Conservation (phyloP, 1,284 basidiomycete species). For the Laetiporus sulphureus region DNA sequence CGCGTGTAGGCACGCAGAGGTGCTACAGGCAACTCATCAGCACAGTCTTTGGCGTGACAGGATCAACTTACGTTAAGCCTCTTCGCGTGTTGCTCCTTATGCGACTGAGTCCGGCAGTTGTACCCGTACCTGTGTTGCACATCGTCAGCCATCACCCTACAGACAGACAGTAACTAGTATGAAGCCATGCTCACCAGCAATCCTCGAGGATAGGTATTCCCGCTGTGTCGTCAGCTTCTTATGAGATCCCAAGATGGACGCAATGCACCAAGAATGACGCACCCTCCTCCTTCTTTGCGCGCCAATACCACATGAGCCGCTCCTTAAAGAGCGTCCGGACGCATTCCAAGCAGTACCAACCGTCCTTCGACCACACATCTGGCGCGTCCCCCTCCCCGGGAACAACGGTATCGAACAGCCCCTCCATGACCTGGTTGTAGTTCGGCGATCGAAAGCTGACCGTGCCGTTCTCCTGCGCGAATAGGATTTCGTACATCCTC, state of each 20-base stretch:
- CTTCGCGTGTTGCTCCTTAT: not conserved
- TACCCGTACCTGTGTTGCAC: slow-evolving; percentile 6
- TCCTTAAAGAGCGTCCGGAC: not conserved
- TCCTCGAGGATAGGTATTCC: not conserved
- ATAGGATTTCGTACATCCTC: no score
- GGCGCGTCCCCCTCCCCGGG: not conserved
- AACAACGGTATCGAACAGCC: slow-evolving; percentile 13
- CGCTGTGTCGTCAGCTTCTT: no score
- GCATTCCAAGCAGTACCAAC: not conserved
- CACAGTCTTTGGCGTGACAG: not conserved
- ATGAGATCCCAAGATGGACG: no score
- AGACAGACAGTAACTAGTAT: not conserved
- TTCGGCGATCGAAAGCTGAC: no score
- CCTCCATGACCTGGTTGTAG: no score
- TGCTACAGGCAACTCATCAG: not conserved
- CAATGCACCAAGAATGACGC: no score
- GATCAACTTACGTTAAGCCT: not conserved
- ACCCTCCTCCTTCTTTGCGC: not conserved
- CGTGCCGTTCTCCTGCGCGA: no score
- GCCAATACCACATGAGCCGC: not conserved
- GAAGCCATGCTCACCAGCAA: not conserved
- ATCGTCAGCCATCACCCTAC: no score
- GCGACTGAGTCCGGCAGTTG: not conserved
- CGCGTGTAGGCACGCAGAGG: not conserved
- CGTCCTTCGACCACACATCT: not conserved